Base-by-base conservation (phyloP, 2,329 filamentous ascomycete species). In the Verruconis gallopava region DNA sequence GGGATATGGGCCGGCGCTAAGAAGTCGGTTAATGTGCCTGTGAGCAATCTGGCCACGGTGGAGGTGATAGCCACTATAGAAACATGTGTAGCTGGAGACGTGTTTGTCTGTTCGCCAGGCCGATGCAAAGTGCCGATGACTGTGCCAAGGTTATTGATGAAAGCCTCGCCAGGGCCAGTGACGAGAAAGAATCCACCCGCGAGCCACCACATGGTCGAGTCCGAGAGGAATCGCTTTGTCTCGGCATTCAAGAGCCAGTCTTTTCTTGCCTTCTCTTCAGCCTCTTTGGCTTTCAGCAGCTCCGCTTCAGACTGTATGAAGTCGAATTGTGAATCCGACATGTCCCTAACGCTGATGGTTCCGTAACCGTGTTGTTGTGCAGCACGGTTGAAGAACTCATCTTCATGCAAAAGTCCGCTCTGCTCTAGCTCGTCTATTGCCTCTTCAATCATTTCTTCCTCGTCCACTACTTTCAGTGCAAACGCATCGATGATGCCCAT, bases 81-180 rank as follows among this genome's bases (percentile, higher is more conserved):
- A 42, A 98, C 88, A 54, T 98, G 91, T 0, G 86, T 95, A 44
- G 86, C 77, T 30, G 82, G 72, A 38, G 82, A 73, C 37, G 80
- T 76, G 3, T 40, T 40, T 14, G 69, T 55, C 4, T 64, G 58
- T 14, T 75, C 77, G 12, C 72, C 73, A n/a, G 65, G 65, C 4
- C 74, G 73, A 35, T 83, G 84, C 3, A 95, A 68, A 0, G 89
- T 93, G 50, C 83, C 81, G 51, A 96, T 88, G 47, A 98, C 80
- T 18, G 88, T 95, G 25, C 91, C 91, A 6, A 98, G 64, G 53
- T 96, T 98, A 64, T 96, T 98, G 63, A 96, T 86, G 59, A 95
- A 98, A 9, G 89, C 84, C 62, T 98, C 91, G n/a, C 88, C 89
- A 0, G 91, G 89, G 0, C 91, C 91, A 42, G 88, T 84, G 51